phyloP scores from a whole-genome alignment of 768 basidiomycete species.

The Gymnopilus junonius region DNA sequence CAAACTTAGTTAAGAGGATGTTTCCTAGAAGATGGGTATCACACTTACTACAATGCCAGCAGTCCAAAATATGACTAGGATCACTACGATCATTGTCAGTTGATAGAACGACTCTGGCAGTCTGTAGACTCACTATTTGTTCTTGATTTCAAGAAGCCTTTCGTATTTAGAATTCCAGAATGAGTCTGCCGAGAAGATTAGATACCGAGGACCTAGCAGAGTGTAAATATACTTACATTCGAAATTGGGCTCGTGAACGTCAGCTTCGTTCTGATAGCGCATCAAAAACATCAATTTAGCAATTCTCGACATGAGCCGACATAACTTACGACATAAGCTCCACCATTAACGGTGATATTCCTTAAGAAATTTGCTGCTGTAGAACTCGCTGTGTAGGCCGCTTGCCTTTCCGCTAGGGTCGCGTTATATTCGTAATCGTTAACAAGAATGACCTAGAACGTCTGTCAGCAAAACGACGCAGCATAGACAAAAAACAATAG shows the following conservation, averaged over 20 bases:
- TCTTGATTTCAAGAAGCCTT: constrained; percentile 24
- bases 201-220: background rate
- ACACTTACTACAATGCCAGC: constrained; percentile 33
- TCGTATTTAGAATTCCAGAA: constrained; percentile 26
- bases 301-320: background rate
- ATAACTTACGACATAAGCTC: constrained; percentile 25
- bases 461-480: no score
- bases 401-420: constrained; percentile 8
- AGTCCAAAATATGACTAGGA: constrained; percentile 26
- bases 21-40: no score
- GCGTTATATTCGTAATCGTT: constrained; percentile 14
- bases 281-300: background rate
- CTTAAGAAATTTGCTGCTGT: constrained; percentile 21
- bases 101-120: background rate
- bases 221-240: constrained; percentile 3
- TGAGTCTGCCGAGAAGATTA: background rate
- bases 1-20: no score
- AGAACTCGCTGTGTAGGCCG: constrained; percentile 17
- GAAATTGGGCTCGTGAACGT: constrained; percentile 29
- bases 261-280: constrained; percentile 26
- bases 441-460: no score
- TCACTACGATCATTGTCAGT: constrained; percentile 16
- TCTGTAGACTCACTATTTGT: constrained; percentile 25
- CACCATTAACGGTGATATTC: constrained; percentile 25
- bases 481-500: no score